Percentiles rank a stretch among this genome's conserved stretches.
Conservation (phyloP, 306 rosid genomes). For the Quillaja saponaria region DNA sequence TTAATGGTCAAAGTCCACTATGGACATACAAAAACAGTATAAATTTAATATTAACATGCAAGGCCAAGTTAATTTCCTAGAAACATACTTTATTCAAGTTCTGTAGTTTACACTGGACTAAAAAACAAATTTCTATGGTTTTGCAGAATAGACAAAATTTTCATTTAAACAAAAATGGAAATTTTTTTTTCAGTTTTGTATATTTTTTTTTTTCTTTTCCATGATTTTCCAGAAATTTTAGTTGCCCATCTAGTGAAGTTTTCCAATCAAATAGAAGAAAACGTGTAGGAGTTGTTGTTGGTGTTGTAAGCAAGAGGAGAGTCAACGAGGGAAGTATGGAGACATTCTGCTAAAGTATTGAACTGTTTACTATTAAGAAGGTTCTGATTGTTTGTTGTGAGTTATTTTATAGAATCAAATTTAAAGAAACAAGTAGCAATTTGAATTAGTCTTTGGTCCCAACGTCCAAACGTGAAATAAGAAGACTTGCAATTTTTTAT, state of each 20-base stretch:
- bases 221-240: no score
- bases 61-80: slow-evolving; percentile 22
- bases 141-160: not conserved
- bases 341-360: not conserved
- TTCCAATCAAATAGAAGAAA: not conserved
- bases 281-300: not conserved
- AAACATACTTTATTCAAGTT: not conserved
- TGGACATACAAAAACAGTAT: no score
- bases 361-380: not conserved
- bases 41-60: not conserved
- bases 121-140: no score
- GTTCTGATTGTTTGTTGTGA: not conserved
- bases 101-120: no score
- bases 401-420: not conserved
- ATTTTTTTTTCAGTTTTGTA: no score
- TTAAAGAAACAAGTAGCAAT: not conserved
- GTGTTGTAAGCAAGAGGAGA: not conserved
- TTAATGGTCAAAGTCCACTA: no score
- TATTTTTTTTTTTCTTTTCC: not conserved
- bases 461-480: not conserved
- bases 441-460: slow-evolving; percentile 8
- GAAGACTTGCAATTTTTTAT: not conserved
- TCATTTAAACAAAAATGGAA: not conserved
- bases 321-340: not conserved
- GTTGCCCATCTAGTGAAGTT: no score